Percentiles rank a stretch among this genome's conserved stretches.
Evolutionary conservation across 768 basidiomycete species (phyloP).

Genomic region (Pleurotus platypus): DNA sequence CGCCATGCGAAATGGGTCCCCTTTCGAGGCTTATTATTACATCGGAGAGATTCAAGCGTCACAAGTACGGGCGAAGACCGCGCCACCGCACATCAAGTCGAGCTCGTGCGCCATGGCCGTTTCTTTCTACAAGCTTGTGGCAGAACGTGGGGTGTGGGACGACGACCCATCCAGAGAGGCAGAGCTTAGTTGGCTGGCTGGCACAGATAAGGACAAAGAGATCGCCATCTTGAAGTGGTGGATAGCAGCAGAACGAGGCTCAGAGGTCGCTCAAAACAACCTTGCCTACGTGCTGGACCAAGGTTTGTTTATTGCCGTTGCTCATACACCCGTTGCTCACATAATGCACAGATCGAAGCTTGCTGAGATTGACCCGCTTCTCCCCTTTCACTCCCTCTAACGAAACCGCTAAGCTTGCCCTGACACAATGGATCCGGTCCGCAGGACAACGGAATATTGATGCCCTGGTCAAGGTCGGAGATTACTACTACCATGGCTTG

Average conservation of each 20-base stretch:
- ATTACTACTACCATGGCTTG: constrained; percentile 92
- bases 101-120: constrained; percentile 89
- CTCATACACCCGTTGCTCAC: not conserved
- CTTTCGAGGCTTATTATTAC: constrained; percentile 94
- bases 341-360: constrained; percentile 55
- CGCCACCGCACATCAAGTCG: constrained; percentile 47
- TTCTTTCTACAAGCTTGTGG: constrained; percentile 89
- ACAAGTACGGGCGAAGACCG: constrained; percentile 40
- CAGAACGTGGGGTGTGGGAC: constrained; percentile 87
- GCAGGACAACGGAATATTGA: constrained; percentile 95
- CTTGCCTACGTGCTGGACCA: constrained; percentile 90
- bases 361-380: constrained; percentile 64
- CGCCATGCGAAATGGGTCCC: constrained; percentile 84
- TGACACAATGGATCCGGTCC: constrained; percentile 93
- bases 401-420: constrained; percentile 75
- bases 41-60: constrained; percentile 77
- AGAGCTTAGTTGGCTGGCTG: constrained; percentile 68
- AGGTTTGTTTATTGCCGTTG: constrained; percentile 44
- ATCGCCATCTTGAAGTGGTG: constrained; percentile 91
- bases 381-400: constrained; percentile 73
- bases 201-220: constrained; percentile 69
- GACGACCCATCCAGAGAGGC: constrained; percentile 82
- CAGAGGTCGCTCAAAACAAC: constrained; percentile 93
- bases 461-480: constrained; percentile 95
- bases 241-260: constrained; percentile 91